phyloP scores from a whole-genome alignment of 2,329 filamentous ascomycete genomes.

The Trichophyton rubrum region DNA sequence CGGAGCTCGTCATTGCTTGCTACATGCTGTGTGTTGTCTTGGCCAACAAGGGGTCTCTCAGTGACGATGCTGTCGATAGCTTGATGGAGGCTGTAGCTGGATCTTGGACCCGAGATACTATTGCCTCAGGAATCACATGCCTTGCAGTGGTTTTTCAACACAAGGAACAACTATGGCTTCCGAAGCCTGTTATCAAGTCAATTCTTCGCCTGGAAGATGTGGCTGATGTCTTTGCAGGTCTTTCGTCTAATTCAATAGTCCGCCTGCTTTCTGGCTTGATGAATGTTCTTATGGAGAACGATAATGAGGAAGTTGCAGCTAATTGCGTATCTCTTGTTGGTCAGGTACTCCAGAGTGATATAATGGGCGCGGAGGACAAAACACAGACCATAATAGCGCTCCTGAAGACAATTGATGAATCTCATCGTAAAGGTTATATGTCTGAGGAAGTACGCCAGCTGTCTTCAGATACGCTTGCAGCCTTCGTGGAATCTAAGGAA shows the following conservation, averaged over 20 bases:
- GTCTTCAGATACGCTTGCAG: conserved; percentile 54
- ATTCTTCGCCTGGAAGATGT: conserved; percentile 26
- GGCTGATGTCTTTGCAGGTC: conserved; percentile 23
- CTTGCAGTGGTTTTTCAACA: conserved; percentile 72
- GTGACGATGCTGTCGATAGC: conserved; percentile 66
- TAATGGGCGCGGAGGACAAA: conserved; percentile 22
- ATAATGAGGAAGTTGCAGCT: conserved; percentile 11
- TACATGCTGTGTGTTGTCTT: conserved; percentile 87
- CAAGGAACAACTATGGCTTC: conserved; percentile 56
- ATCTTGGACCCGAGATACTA: conserved; percentile 63
- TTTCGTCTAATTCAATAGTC: conserved; percentile 25
- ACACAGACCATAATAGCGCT: conserved; percentile 23
- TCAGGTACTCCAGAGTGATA: conserved; percentile 23
- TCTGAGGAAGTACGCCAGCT: conserved; percentile 44
- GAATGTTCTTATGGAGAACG: conserved; percentile 8
- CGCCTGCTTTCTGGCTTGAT: conserved; percentile 28
- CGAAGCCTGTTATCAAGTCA: conserved; percentile 53
- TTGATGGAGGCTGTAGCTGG: conserved; percentile 80
- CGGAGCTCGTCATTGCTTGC: conserved; percentile 70
- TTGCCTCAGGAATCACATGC: conserved; percentile 62
- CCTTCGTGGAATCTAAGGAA: conserved; percentile 48
- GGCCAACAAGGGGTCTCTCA: conserved; percentile 66
- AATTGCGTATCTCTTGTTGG: conserved; percentile 20
- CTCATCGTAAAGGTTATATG: conserved; percentile 37
- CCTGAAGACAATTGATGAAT: conserved; percentile 22